Evolutionary conservation across 805 yeast genomes (phyloP), one percentile per base, ranked within the genome.

Genomic region (Candida ortonii): DNA sequence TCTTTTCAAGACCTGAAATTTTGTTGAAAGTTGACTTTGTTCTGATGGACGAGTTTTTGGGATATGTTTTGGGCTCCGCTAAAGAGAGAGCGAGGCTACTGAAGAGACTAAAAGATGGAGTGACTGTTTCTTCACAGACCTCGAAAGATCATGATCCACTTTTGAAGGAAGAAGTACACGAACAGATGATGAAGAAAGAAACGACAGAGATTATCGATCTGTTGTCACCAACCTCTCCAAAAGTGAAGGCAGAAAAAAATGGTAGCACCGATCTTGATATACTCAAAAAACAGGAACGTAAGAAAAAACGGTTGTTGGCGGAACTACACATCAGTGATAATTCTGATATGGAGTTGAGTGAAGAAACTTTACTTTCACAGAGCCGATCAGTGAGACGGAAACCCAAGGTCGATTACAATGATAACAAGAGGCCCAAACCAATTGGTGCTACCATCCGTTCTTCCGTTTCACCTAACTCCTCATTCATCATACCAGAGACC

Each of bases 241-340:
- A 17, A 13, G 22, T 6, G 31, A 13, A 7, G 22, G 13, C 10
- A 18, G 20, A 16, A 7, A 8, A 11, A 10, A 6, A 15, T 6
- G 23, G n/a, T 7, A 13, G 14, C 9, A 21, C 13, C 8, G 43
- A 38, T n/a, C 17, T 17, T 11, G 34, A 24, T n/a, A 33, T 18
- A 14, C n/a, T n/a, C 10, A 20, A 11, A 16, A 41, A 34, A 30
- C 34, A 19, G 13, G 38, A 42, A 26, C 29, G 50, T 3, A 31
- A 38, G 12, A 37, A 39, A 26, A 41, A 47, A 28, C 22, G 52
- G 11, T 26, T 52, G 20, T 28, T 45, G 22, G 35, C 40, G n/a
- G 47, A 50, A 13, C 30, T 52, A 14, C 49, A 49, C 28, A 47
- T 50, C 35, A 43, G 51, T 17, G 57, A 52, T 33, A 46, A 46